These are phyloP conservation scores for Waltergamsia citrina DNA, from an alignment of 2,329 filamentous ascomycete genomes.

Conservation along the genomic window DNA sequence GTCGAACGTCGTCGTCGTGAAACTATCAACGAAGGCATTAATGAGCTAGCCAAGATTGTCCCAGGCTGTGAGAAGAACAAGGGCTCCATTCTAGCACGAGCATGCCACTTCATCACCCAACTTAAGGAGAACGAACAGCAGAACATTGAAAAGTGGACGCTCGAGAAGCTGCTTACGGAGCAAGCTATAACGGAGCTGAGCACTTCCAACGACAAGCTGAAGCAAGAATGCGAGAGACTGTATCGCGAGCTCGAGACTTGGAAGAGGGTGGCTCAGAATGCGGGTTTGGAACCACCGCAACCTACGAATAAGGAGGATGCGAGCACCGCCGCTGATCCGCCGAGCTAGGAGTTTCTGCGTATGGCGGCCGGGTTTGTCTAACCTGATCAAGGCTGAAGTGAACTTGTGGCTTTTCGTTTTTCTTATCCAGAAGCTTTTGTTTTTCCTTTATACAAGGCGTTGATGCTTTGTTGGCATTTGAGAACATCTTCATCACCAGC, in stretches of 20 bases:
- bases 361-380: too few species aligned
- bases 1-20: slow-evolving; percentile 94
- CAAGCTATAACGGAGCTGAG: slow-evolving; percentile 84
- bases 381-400: too few species aligned
- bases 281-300: slow-evolving; percentile 38
- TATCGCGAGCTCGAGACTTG: slow-evolving; percentile 72
- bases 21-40: slow-evolving; percentile 98
- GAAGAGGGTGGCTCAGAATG: slow-evolving; percentile 59
- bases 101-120: slow-evolving; percentile 89
- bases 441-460: too few species aligned
- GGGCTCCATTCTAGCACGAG: slow-evolving; percentile 86
- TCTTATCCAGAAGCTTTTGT: too few species aligned
- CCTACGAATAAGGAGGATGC: slow-evolving; percentile 25
- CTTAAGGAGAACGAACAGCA: slow-evolving; percentile 90
- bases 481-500: too few species aligned
- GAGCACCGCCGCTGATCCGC: slow-evolving; percentile 6
- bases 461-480: too few species aligned
- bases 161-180: slow-evolving; percentile 83
- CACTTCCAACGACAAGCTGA: slow-evolving; percentile 78
- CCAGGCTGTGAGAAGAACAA: slow-evolving; percentile 99
- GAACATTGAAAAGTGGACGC: slow-evolving; percentile 89
- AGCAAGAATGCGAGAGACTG: slow-evolving; percentile 67
- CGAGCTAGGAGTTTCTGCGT: not conserved
- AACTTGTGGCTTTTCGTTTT: too few species aligned
- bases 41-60: slow-evolving; percentile 94